phyloP scores from a whole-genome alignment of 768 basidiomycete genomes.

The Royoungia palumana region DNA sequence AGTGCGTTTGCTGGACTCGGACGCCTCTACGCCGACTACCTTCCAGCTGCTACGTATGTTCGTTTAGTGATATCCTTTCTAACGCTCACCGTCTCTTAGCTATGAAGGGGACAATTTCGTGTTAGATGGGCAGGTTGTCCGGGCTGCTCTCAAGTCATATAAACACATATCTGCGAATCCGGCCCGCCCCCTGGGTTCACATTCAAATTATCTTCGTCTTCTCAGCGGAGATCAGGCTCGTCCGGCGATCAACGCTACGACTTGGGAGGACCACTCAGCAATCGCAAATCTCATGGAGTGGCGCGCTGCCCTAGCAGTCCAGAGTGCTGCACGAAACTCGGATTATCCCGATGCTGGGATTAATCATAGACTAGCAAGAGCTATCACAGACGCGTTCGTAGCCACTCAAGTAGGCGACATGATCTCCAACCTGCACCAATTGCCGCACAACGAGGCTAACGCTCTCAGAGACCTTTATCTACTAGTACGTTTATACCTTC shows the following conservation, averaged over 20 bases:
- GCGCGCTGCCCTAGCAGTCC: constrained; percentile 61
- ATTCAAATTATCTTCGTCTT: constrained; percentile 50
- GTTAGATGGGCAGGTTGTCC: constrained; percentile 69
- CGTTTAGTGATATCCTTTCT: neutral
- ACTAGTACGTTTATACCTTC: constrained; percentile 22
- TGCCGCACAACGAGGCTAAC: constrained; percentile 16
- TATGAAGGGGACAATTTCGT: constrained; percentile 82
- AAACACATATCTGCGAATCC: constrained; percentile 37
- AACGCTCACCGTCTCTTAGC: constrained; percentile 29
- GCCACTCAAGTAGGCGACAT: constrained; percentile 52
- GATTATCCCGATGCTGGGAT: constrained; percentile 49
- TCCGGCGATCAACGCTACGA: constrained; percentile 20
- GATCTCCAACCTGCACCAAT: constrained; percentile 32
- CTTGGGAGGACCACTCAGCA: constrained; percentile 38
- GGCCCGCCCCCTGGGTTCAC: constrained; percentile 8
- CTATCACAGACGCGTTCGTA: constrained; percentile 67
- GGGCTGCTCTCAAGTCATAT: constrained; percentile 64
- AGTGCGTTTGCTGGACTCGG: constrained; percentile 68
- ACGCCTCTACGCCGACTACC: constrained; percentile 57
- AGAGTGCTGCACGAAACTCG: constrained; percentile 34
- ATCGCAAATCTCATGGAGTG: constrained; percentile 55
- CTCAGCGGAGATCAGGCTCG: constrained; percentile 30
- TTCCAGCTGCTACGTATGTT: constrained; percentile 61
- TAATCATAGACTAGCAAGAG: constrained; percentile 57
- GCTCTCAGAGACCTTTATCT: constrained; percentile 24